Base-by-base conservation (phyloP, 495 filamentous ascomycete genomes). In the Hypoxylon intermedium region DNA sequence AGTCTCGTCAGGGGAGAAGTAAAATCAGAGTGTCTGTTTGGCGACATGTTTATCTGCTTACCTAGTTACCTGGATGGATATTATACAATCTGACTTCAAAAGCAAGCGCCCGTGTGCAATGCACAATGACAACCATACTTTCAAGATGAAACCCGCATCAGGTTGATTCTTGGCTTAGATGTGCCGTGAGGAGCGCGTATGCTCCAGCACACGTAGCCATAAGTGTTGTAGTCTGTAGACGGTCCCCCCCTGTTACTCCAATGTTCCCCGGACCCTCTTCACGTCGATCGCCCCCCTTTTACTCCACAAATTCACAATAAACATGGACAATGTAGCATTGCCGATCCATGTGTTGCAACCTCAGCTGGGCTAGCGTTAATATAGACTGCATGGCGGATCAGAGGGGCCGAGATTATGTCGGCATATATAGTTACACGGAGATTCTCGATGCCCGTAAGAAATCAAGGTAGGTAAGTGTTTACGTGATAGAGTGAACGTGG, bases 331-430 rank as follows among this genome's bases (percentile, higher is more conserved):
- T 49, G 49, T 59, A 50, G 54, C 34, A 64, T 58, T 54, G 60
- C 60, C 60, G 60, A 54, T 5, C 53, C 44, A 30, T 58, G 31
- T 36, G 30, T 48, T 53, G 60, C 34, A 58, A 63, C 60, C 48
- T 53, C 53, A 50, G 7, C 41, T 58, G 60, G 48, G 26, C 26
- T 49, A 15, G 34, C 28, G 15, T 42, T 30, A 53, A 40, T 40
- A 2, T 23, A 24, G 15, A 33, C 15, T n/a, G 40, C 15, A 31
- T 33, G 44, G 12, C 53, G 60, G 60, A 63, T 15, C 46, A 53
- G 60, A 43, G 47, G 47, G 60, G 52, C 60, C 60, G 53, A 53
- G 46, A 30, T 42, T 9, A 57, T 46, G 53, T 53, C 12, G 53
- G 30, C 41, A 47, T 51, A 40, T 40, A 26, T 50, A 45, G 40